Evolutionary conservation across 2,329 filamentous ascomycete genomes (phyloP).

Genomic region (Xylariaceae sp.): DNA sequence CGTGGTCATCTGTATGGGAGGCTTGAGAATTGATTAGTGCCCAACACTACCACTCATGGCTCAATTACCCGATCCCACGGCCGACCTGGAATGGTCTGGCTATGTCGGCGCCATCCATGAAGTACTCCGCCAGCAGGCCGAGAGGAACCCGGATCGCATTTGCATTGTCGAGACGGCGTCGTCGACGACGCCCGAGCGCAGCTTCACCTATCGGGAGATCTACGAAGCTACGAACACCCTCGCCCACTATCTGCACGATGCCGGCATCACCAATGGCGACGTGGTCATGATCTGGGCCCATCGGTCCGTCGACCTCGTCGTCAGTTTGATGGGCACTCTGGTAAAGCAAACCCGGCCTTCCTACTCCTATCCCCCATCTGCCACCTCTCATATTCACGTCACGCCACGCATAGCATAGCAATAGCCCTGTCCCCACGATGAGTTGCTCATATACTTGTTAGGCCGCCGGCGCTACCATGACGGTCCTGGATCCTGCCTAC

Average conservation of each 20-base stretch:
- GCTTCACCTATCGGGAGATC: slow-evolving; percentile 81
- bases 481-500: slow-evolving; percentile 73
- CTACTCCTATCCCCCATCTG: slow-evolving; percentile 24
- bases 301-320: slow-evolving; percentile 62
- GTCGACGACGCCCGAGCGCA: slow-evolving; percentile 20
- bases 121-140: slow-evolving; percentile 57
- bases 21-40: neutral
- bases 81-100: slow-evolving; percentile 61
- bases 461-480: slow-evolving; percentile 55
- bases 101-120: slow-evolving; percentile 65
- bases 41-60: neutral
- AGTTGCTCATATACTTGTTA: neutral
- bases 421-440: neutral
- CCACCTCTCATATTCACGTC: too few relatives aligned
- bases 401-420: too few relatives aligned
- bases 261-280: slow-evolving; percentile 71
- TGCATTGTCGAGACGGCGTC: slow-evolving; percentile 48
- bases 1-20: neutral
- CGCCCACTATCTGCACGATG: slow-evolving; percentile 69
- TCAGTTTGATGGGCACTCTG: slow-evolving; percentile 72
- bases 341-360: neutral
- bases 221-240: slow-evolving; percentile 76
- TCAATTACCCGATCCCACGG: slow-evolving; percentile 57
- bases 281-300: slow-evolving; percentile 92
- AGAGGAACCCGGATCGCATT: neutral